Percentiles rank a stretch among this genome's conserved stretches.
Evolutionary conservation across 768 basidiomycete genomes (phyloP).

Genomic region (Leucosporidium scottii): DNA sequence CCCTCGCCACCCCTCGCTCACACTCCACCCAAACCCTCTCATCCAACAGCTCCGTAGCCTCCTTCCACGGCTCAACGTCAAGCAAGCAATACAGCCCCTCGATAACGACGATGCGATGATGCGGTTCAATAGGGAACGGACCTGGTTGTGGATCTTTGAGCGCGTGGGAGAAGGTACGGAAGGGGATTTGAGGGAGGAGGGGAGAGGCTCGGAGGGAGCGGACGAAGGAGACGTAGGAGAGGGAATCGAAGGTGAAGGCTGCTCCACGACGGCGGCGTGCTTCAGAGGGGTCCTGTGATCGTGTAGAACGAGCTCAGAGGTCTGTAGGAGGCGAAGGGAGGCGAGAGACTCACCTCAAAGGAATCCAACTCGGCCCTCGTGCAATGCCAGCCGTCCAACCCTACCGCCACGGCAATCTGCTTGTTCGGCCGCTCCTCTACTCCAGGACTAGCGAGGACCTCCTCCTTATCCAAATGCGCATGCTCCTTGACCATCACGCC

Average conservation of each 20-base stretch:
- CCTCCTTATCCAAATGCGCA: conserved; percentile 13
- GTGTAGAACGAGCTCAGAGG: background rate
- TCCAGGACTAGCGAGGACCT: conserved; percentile 11
- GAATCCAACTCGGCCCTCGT: conserved; percentile 67
- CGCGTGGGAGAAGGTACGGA: conserved; percentile 80
- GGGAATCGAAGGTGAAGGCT: conserved; percentile 84
- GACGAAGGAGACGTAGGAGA: conserved; percentile 64
- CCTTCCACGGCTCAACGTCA: conserved; percentile 62
- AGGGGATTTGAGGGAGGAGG: conserved; percentile 44
- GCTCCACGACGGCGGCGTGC: conserved; percentile 70
- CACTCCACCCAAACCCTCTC: conserved; percentile 64
- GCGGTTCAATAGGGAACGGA: conserved; percentile 53
- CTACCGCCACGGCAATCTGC: conserved; percentile 57
- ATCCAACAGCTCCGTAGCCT: conserved; percentile 60
- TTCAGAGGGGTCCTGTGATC: conserved; percentile 54
- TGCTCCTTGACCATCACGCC: conserved; percentile 2
- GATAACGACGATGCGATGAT: conserved; percentile 71
- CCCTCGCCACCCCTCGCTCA: conserved; percentile 33
- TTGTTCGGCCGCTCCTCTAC: background rate
- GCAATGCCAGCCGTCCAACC: conserved; percentile 89
- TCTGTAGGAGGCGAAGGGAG: background rate
- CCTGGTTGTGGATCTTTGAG: conserved; percentile 72
- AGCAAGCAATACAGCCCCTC: conserved; percentile 87
- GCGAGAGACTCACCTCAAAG: conserved; percentile 47
- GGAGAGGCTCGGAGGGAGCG: conserved; percentile 47